Percentiles rank a stretch among this genome's conserved stretches.
phyloP scores from a whole-genome alignment of 2,329 filamentous ascomycete genomes.

The Beauveria varroae region DNA sequence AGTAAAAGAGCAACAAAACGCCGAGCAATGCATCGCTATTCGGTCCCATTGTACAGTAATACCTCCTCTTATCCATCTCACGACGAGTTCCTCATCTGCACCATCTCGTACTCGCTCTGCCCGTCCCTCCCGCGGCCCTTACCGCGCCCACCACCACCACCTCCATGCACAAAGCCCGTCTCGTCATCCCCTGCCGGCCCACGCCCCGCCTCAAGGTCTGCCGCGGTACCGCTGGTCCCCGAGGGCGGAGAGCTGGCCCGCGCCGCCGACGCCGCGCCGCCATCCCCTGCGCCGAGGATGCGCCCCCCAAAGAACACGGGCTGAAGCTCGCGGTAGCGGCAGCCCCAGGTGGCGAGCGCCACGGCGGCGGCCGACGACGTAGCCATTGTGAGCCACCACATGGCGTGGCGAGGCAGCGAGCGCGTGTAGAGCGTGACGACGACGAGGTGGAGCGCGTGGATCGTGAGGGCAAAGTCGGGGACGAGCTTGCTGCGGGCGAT shows the following conservation, averaged over 20 bases:
- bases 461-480: slow-evolving; percentile 85
- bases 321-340: slow-evolving; percentile 79
- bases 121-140: slow-evolving; percentile 47
- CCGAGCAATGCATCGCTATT: slow-evolving; percentile 28
- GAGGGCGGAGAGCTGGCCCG: slow-evolving; percentile 16
- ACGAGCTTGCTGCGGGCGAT: slow-evolving; percentile 89
- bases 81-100: slow-evolving; percentile 35
- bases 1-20: slow-evolving; percentile 20
- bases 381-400: slow-evolving; percentile 73
- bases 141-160: slow-evolving; percentile 30
- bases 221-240: slow-evolving; percentile 8
- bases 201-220: slow-evolving; percentile 17
- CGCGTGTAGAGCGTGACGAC: slow-evolving; percentile 72
- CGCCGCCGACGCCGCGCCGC: not conserved
- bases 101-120: slow-evolving; percentile 60
- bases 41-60: slow-evolving; percentile 11
- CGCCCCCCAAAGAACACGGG: slow-evolving; percentile 74
- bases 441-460: slow-evolving; percentile 76
- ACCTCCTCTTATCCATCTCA: not conserved
- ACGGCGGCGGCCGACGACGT: slow-evolving; percentile 38
- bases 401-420: slow-evolving; percentile 64
- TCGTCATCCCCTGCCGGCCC: slow-evolving; percentile 34
- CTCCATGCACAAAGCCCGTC: slow-evolving; percentile 36
- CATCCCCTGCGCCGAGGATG: slow-evolving; percentile 24
- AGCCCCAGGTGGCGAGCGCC: slow-evolving; percentile 78